These are phyloP conservation scores for Aspergillus aculeatus DNA, from an alignment of 2,329 filamentous ascomycete species.

Conservation along the genomic window DNA sequence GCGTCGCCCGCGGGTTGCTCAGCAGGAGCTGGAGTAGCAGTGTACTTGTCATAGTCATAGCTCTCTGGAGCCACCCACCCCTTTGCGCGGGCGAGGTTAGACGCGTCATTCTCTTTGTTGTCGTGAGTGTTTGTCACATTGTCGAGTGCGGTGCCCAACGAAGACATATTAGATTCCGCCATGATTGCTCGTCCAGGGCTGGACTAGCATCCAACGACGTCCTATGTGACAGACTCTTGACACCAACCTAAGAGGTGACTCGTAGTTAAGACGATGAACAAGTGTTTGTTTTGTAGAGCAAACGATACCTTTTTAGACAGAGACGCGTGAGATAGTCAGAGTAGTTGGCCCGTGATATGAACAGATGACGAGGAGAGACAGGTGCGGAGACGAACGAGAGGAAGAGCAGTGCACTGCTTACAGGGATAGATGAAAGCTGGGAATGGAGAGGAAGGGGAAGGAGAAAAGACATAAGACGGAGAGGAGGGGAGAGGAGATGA, in stretches of 20 bases:
- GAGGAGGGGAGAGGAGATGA: background rate
- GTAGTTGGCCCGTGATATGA: background rate
- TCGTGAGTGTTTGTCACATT: slow-evolving; percentile 18
- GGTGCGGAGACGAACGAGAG: background rate
- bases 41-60: slow-evolving; percentile 40
- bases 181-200: slow-evolving; percentile 13
- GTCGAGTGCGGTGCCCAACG: slow-evolving; percentile 24
- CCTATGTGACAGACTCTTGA: background rate
- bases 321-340: background rate
- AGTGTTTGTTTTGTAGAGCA: background rate
- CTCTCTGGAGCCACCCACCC: slow-evolving; percentile 40
- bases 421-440: background rate
- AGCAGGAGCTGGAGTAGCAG: slow-evolving; percentile 6
- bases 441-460: background rate
- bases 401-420: background rate
- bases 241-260: background rate
- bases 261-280: background rate
- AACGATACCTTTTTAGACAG: background rate
- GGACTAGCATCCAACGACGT: background rate
- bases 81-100: slow-evolving; percentile 35
- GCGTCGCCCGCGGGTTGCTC: slow-evolving; percentile 21
- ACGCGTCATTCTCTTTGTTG: slow-evolving; percentile 29
- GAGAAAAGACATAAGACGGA: background rate
- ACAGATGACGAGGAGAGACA: no score
- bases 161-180: slow-evolving; percentile 21